Conservation (phyloP, 306 rosid genomes). For the Cyamopsis tetragonoloba region DNA sequence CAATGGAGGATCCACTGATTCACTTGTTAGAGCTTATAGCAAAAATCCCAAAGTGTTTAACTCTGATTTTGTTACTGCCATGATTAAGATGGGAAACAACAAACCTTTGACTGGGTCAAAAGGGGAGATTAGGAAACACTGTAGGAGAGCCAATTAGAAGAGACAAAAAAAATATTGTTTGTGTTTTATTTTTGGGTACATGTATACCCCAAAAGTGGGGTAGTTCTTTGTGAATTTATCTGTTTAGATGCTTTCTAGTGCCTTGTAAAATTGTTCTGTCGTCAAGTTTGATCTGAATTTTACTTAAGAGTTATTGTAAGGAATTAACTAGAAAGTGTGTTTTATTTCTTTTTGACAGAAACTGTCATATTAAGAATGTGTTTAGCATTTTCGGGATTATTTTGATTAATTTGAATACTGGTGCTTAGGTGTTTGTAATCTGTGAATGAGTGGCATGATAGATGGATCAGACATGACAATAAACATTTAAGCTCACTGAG, state of each 20-base stretch:
- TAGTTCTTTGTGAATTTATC: neutral
- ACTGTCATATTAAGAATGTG: neutral
- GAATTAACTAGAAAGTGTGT: conserved; percentile 7
- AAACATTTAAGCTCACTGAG: too few relatives aligned
- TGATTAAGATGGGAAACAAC: conserved; percentile 81
- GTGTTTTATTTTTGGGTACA: neutral
- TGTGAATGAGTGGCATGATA: too few relatives aligned
- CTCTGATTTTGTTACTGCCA: conserved; percentile 51
- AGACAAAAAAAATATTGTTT: neutral
- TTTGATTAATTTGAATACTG: too few relatives aligned
- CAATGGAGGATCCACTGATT: conserved; percentile 65
- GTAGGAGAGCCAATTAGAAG: conserved; percentile 43
- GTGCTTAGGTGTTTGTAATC: too few relatives aligned
- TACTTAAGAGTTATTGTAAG: neutral
- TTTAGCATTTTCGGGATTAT: too few relatives aligned
- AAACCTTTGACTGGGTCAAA: conserved; percentile 66
- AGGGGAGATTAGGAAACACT: conserved; percentile 68
- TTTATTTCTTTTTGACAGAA: neutral
- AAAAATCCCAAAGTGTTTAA: conserved; percentile 28
- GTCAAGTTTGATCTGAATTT: conserved; percentile 1
- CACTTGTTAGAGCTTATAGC: conserved; percentile 52
- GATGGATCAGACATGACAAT: too few relatives aligned
- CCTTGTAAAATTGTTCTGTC: conserved; percentile 6
- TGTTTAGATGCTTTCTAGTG: conserved; percentile 7
- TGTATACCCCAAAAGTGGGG: conserved; percentile 28